Evolutionary conservation across 495 filamentous ascomycete species (phyloP).

Genomic region (Cryomyces minteri): DNA sequence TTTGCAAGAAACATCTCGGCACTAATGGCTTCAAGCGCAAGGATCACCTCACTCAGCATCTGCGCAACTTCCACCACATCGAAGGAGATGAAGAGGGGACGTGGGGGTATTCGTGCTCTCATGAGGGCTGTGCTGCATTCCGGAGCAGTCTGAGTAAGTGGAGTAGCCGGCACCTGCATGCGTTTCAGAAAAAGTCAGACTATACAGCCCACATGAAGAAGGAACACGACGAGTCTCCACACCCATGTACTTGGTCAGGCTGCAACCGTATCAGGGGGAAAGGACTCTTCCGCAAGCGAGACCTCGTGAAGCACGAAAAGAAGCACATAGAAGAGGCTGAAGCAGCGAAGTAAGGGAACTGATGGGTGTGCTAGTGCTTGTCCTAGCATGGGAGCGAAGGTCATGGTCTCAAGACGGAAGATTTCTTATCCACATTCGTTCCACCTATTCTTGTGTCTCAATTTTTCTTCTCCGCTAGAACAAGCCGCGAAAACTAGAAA

Average conservation of each 20-base stretch:
- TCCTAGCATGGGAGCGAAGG: no score
- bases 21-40: constrained; percentile 19
- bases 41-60: constrained; percentile 22
- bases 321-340: background rate
- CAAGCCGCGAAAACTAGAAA: no score
- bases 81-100: background rate
- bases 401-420: no score
- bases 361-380: no score
- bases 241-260: constrained; percentile 13
- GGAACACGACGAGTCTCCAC: constrained; percentile 16
- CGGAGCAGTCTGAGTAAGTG: background rate
- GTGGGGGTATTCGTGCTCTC: background rate
- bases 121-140: background rate
- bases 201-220: constrained; percentile 20
- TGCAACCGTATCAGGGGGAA: constrained; percentile 18
- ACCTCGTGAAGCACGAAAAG: constrained; percentile 16
- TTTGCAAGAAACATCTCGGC: constrained; percentile 19
- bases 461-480: no score
- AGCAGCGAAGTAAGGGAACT: background rate
- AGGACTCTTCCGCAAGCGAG: constrained; percentile 16
- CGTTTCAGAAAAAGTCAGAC: constrained; percentile 13
- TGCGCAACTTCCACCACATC: constrained; percentile 20
- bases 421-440: no score
- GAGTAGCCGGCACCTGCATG: background rate
- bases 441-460: no score